Evolutionary conservation across 768 basidiomycete genomes (phyloP).

Genomic region (Termitomyces sp.): DNA sequence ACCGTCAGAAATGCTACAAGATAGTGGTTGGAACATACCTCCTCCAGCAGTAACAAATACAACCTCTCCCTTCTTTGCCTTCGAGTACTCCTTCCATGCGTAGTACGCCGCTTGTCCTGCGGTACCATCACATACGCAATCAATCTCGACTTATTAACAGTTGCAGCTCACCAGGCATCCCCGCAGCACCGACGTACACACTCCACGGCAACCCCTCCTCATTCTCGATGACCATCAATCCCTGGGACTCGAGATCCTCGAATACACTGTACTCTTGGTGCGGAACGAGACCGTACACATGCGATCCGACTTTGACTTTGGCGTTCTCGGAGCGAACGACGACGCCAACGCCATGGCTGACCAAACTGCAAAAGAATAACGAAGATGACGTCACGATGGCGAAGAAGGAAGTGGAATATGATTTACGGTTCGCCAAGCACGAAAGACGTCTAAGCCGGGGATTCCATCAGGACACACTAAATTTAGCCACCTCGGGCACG

Average conservation of each 20-base stretch:
- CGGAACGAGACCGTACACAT: constrained; percentile 30
- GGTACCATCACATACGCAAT: not conserved
- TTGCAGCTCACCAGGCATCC: constrained; percentile 44
- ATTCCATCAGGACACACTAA: not conserved
- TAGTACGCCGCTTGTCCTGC: constrained; percentile 34
- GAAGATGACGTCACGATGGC: not conserved
- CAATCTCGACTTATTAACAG: not conserved
- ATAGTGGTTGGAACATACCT: constrained; percentile 14
- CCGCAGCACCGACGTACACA: constrained; percentile 42
- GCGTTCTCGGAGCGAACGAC: constrained; percentile 38
- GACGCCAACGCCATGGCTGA: constrained; percentile 34
- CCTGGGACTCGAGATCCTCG: constrained; percentile 14
- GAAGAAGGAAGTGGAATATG: not conserved
- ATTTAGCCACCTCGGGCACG: not conserved
- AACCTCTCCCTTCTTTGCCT: constrained; percentile 36
- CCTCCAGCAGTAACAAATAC: constrained; percentile 38
- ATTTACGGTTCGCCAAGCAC: constrained; percentile 32
- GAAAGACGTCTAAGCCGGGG: constrained; percentile 19
- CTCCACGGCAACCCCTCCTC: constrained; percentile 43
- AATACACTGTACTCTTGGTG: constrained; percentile 37
- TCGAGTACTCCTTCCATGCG: constrained; percentile 36
- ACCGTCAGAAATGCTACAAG: not conserved
- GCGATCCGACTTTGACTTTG: constrained; percentile 29
- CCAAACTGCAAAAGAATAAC: constrained; percentile 16
- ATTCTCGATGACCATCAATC: constrained; percentile 30